phyloP scores from a whole-genome alignment of 768 basidiomycete species.

The Suillus hirtellus region DNA sequence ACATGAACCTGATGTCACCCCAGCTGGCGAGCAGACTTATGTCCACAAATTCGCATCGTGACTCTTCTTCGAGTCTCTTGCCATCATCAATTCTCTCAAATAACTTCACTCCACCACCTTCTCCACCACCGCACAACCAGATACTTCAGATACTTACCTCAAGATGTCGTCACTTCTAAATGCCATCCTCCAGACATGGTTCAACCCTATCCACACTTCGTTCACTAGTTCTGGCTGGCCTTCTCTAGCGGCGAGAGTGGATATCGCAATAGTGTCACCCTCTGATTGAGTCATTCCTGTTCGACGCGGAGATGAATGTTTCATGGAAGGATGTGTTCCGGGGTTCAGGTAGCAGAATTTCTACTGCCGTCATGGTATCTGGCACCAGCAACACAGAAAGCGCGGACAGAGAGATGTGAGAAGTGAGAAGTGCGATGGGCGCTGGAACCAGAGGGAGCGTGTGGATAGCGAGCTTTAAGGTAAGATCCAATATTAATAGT shows the following conservation, averaged over 20 bases:
- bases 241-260: slow-evolving; percentile 47
- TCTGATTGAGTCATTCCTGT: slow-evolving; percentile 67
- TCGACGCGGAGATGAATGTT: slow-evolving; percentile 70
- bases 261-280: slow-evolving; percentile 75
- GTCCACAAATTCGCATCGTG: background rate
- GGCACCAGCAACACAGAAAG: slow-evolving; percentile 46
- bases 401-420: slow-evolving; percentile 41
- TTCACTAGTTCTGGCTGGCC: slow-evolving; percentile 49
- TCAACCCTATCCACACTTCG: slow-evolving; percentile 69
- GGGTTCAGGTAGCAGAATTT: slow-evolving; percentile 60
- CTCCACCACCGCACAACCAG: slow-evolving; percentile 56
- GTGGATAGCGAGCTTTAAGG: slow-evolving; percentile 54
- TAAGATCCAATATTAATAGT: slow-evolving; percentile 54
- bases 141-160: slow-evolving; percentile 47
- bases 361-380: slow-evolving; percentile 61
- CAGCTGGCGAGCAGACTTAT: background rate
- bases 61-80: slow-evolving; percentile 44
- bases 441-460: slow-evolving; percentile 44
- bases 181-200: slow-evolving; percentile 67
- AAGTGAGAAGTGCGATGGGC: slow-evolving; percentile 37
- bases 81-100: slow-evolving; percentile 51
- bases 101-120: slow-evolving; percentile 67
- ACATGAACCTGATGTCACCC: background rate
- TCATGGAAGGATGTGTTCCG: slow-evolving; percentile 47
- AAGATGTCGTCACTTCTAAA: slow-evolving; percentile 55